These are phyloP conservation scores for Lichtheimia hyalospora DNA, from an alignment of 371 early-diverging fungal species.

Conservation along the genomic window DNA sequence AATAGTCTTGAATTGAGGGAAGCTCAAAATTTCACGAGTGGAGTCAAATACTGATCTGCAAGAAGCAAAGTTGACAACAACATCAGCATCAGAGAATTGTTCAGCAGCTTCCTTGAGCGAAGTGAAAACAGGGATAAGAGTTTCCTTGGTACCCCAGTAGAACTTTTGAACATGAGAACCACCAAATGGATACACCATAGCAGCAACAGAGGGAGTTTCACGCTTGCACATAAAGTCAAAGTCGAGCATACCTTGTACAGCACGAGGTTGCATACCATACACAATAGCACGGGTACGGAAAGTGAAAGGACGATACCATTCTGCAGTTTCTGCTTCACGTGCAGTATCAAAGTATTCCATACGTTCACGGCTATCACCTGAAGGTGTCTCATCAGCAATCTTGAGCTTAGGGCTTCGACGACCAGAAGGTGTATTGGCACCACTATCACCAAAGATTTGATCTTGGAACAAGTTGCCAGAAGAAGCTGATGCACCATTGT, in stretches of 20 bases:
- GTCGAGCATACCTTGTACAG: conserved; percentile 99
- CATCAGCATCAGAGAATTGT: conserved; percentile 91
- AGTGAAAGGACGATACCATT: conserved; percentile 87
- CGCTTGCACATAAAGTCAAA: conserved; percentile 99
- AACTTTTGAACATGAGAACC: conserved; percentile 97
- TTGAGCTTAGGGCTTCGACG: conserved; percentile 37
- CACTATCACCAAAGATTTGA: conserved; percentile 52
- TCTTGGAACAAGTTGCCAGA: conserved; percentile 69
- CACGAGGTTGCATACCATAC: conserved; percentile 98
- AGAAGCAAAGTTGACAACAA: conserved; percentile 97
- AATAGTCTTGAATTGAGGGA: conserved; percentile 85
- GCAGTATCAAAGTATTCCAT: conserved; percentile 54
- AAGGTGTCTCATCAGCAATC: conserved; percentile 34
- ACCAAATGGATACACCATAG: conserved; percentile 98
- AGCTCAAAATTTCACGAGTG: conserved; percentile 84
- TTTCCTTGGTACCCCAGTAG: conserved; percentile 99
- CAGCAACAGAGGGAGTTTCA: conserved; percentile 93
- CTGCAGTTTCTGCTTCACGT: conserved; percentile 24
- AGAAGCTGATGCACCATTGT: conserved; percentile 33
- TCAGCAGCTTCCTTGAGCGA: conserved; percentile 82
- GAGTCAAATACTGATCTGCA: conserved; percentile 93
- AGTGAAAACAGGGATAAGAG: conserved; percentile 91
- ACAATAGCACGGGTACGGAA: conserved; percentile 90
- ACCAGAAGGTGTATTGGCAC: conserved; percentile 30
- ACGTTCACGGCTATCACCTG: conserved; percentile 50